phyloP scores from a whole-genome alignment of 306 rosid genomes.

The Rosa lucieae region DNA sequence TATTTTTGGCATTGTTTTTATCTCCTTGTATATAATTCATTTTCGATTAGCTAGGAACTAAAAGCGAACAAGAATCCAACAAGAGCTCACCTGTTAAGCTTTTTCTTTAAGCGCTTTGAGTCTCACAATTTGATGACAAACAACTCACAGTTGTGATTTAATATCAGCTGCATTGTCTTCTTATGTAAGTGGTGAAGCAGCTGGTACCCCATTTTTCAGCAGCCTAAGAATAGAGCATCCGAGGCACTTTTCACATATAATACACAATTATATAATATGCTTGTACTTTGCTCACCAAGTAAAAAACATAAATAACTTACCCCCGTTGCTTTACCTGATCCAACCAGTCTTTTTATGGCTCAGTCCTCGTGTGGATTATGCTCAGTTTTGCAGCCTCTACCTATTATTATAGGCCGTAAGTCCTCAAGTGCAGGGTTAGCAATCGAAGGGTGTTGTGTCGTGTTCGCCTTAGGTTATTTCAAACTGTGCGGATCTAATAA shows the following conservation, averaged over 20 bases:
- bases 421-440: not conserved
- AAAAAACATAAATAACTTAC: not conserved
- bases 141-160: constrained; percentile 39
- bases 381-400: constrained; percentile 1
- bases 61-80: constrained; percentile 6
- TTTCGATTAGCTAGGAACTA: not conserved
- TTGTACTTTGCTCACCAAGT: constrained; percentile 14
- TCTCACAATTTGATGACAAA: constrained; percentile 24
- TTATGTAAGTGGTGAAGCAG: constrained; percentile 38
- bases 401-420: not conserved
- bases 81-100: constrained; percentile 13
- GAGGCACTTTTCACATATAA: constrained; percentile 34
- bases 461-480: not conserved
- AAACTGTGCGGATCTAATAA: not conserved
- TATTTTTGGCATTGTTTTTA: not conserved
- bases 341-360: not conserved
- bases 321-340: constrained; percentile 1
- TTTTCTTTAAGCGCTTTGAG: constrained; percentile 7
- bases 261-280: not conserved
- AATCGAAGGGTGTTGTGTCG: not conserved
- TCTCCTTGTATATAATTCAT: not conserved
- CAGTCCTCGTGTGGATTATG: not conserved
- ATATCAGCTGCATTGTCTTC: constrained; percentile 38
- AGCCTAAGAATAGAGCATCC: constrained; percentile 45
- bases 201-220: constrained; percentile 31